Evolutionary conservation across 148 eudicot species (phyloP).

Genomic region (Fagopyrum esculentum): DNA sequence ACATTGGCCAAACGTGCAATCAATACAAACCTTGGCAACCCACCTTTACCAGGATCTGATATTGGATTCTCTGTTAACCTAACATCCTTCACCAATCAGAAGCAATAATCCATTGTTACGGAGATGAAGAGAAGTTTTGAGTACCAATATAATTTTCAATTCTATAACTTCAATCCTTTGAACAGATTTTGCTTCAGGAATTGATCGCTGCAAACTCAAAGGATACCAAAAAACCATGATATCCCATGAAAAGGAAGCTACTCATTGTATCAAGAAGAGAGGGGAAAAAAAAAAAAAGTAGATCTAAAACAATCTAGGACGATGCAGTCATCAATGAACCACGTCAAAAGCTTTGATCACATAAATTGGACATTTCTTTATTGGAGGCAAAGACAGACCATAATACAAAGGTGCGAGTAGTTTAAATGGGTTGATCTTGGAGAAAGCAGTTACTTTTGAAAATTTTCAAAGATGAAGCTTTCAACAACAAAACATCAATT

Average conservation of each 20-base stretch:
- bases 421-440: background rate
- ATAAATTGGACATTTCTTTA: background rate
- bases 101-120: background rate
- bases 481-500: background rate
- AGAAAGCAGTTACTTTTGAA: background rate
- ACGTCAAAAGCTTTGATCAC: background rate
- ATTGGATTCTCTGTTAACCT: conserved; percentile 85
- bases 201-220: background rate
- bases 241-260: background rate
- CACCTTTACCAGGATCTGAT: conserved; percentile 74
- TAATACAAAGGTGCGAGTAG: background rate
- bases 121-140: background rate
- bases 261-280: background rate
- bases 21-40: conserved; percentile 72
- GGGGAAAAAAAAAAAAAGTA: background rate
- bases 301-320: background rate
- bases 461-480: background rate
- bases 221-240: background rate
- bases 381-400: background rate
- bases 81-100: conserved; percentile 40
- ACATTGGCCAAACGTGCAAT: conserved; percentile 78
- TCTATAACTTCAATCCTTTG: background rate
- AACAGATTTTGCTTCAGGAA: background rate
- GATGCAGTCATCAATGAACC: background rate
- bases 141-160: background rate